Percentiles rank a stretch among this genome's conserved stretches.
These are phyloP conservation scores for Massariosphaeria phaeospora DNA, from an alignment of 495 filamentous ascomycete genomes.

Conservation along the genomic window DNA sequence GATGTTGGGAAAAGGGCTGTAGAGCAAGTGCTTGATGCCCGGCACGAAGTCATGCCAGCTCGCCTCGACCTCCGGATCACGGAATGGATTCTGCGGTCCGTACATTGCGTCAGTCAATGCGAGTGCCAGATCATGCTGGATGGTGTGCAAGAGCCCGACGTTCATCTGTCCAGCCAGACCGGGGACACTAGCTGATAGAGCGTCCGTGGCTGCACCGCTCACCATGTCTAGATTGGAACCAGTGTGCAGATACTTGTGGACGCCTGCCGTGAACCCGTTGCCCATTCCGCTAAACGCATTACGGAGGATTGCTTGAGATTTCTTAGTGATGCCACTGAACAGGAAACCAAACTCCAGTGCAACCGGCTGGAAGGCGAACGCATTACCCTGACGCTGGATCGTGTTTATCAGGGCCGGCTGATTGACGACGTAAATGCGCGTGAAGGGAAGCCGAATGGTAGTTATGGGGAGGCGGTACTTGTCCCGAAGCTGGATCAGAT, in stretches of 20 bases:
- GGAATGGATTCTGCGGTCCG: slow-evolving; percentile 49
- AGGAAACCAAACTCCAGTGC: slow-evolving; percentile 37
- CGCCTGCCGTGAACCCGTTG: background rate
- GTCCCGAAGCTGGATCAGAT: background rate
- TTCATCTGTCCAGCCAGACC: slow-evolving; percentile 22
- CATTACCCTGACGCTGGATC: slow-evolving; percentile 38
- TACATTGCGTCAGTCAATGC: slow-evolving; percentile 49
- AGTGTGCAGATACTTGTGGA: slow-evolving; percentile 5
- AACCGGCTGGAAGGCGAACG: slow-evolving; percentile 38
- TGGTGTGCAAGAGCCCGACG: slow-evolving; percentile 1
- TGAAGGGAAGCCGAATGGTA: slow-evolving; percentile 37
- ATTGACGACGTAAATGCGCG: slow-evolving; percentile 41
- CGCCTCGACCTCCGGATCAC: slow-evolving; percentile 39
- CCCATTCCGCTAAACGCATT: background rate
- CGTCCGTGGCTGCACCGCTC: slow-evolving; percentile 37
- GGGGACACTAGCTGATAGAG: slow-evolving; percentile 38
- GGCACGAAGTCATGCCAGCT: slow-evolving; percentile 39
- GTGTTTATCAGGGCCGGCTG: slow-evolving; percentile 36
- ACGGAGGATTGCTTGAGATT: slow-evolving; percentile 31
- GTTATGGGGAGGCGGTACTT: slow-evolving; percentile 29
- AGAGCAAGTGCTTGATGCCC: slow-evolving; percentile 10
- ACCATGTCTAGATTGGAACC: background rate
- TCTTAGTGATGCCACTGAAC: slow-evolving; percentile 35
- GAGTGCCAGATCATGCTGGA: slow-evolving; percentile 41
- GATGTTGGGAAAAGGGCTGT: background rate